phyloP scores from a whole-genome alignment of 2,329 filamentous ascomycete species.

The Elsinoe necatrix region DNA sequence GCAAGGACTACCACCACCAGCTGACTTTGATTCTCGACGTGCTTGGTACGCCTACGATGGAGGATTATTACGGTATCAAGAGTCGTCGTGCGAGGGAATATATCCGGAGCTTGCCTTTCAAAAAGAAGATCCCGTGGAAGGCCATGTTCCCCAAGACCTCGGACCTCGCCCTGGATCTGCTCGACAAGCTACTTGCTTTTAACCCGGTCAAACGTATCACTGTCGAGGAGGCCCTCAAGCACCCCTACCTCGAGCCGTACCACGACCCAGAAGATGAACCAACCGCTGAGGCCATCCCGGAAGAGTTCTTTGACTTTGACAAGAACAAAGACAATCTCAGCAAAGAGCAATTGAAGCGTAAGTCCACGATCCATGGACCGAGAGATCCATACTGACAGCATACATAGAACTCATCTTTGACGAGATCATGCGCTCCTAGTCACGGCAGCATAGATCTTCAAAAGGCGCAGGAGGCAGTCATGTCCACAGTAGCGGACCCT shows the following conservation, averaged over 20 bases:
- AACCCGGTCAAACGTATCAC: conserved; percentile 98
- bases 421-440: conserved; percentile 72
- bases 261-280: conserved; percentile 98
- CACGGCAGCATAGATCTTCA: background rate
- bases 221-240: conserved; percentile 92
- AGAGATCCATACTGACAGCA: background rate
- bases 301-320: conserved; percentile 99
- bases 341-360: conserved; percentile 95
- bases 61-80: conserved; percentile 99
- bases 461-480: background rate
- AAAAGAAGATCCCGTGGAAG: conserved; percentile 83
- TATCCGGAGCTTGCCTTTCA: conserved; percentile 65
- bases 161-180: conserved; percentile 83
- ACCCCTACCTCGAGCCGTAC: conserved; percentile 97
- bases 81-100: conserved; percentile 94
- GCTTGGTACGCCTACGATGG: conserved; percentile 96
- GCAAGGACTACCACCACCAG: conserved; percentile 99
- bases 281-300: conserved; percentile 88
- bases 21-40: conserved; percentile 95
- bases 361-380: conserved; percentile 22
- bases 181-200: conserved; percentile 94
- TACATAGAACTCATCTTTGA: conserved; percentile 74
- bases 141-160: conserved; percentile 98
- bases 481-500: background rate
- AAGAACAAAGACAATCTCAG: conserved; percentile 98